Evolutionary conservation across 148 eudicot genomes (phyloP).

Genomic region (Rhododendron kiyosumense): DNA sequence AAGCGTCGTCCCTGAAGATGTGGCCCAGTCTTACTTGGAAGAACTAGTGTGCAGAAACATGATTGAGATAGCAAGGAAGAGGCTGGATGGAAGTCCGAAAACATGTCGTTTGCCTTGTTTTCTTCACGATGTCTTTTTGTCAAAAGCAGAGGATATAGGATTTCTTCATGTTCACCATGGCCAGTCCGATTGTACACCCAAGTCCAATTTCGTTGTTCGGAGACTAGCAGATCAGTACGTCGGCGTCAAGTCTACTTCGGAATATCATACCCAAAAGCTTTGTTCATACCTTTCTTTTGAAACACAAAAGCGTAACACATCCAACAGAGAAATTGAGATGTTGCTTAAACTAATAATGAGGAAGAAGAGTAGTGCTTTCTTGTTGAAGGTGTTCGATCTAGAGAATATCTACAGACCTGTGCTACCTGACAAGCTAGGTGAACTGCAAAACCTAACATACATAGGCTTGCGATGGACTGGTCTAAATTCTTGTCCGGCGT

Average conservation of each 20-base stretch:
- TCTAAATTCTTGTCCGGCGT: neutral
- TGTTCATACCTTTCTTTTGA: conserved; percentile 43
- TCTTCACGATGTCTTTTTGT: conserved; percentile 25
- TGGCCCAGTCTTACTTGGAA: conserved; percentile 29
- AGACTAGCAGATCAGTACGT: neutral
- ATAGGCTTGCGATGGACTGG: conserved; percentile 24
- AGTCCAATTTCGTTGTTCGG: conserved; percentile 1
- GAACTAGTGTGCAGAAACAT: conserved; percentile 37
- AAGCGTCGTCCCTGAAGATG: conserved; percentile 14
- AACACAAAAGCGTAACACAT: conserved; percentile 30
- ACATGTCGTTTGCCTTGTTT: conserved; percentile 35
- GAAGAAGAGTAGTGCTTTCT: conserved; percentile 8
- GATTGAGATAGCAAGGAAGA: conserved; percentile 28
- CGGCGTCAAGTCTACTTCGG: neutral
- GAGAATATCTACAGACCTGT: conserved; percentile 46
- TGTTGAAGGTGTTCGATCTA: conserved; percentile 49
- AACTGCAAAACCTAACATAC: conserved; percentile 37
- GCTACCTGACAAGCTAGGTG: conserved; percentile 38
- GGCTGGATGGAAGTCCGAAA: conserved; percentile 19
- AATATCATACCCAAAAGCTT: conserved; percentile 17
- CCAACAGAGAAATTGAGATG: conserved; percentile 34
- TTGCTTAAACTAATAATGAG: conserved; percentile 26
- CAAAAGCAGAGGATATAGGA: conserved; percentile 21
- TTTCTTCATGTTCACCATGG: conserved; percentile 24
- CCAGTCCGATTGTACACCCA: conserved; percentile 18